Evolutionary conservation across 345 rosid species (phyloP).

Genomic region (Draba incana): DNA sequence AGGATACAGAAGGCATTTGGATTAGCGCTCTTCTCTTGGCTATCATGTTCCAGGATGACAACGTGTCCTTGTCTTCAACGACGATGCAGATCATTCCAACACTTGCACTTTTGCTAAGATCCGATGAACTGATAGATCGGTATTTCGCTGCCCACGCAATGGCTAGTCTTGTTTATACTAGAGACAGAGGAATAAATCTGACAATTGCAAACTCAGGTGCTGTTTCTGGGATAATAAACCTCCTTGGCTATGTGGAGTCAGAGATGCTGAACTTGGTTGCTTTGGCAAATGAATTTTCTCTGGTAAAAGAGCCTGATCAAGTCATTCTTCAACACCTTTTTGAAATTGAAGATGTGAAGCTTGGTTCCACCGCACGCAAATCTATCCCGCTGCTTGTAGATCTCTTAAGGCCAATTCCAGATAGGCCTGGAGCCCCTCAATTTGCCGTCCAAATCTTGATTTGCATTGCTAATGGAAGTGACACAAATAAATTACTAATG

Average conservation of each 20-base stretch:
- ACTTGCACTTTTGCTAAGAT: constrained; percentile 70
- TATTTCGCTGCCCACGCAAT: constrained; percentile 90
- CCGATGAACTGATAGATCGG: constrained; percentile 74
- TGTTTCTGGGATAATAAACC: constrained; percentile 68
- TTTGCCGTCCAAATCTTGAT: constrained; percentile 70
- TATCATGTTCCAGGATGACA: constrained; percentile 70
- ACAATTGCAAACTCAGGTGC: constrained; percentile 85
- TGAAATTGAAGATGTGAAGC: constrained; percentile 73
- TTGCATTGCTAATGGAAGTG: constrained; percentile 69
- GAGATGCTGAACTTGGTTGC: constrained; percentile 40
- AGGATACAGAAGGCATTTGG: constrained; percentile 81
- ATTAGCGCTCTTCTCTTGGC: constrained; percentile 76
- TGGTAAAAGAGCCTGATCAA: constrained; percentile 64
- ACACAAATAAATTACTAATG: constrained; percentile 72
- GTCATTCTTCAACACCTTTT: constrained; percentile 71
- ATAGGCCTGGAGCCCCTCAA: constrained; percentile 87
- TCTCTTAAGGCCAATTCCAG: constrained; percentile 85
- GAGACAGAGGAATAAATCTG: constrained; percentile 66
- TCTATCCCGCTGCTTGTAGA: constrained; percentile 89
- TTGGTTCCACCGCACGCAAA: constrained; percentile 73
- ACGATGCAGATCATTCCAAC: constrained; percentile 69
- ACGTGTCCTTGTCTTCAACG: constrained; percentile 60
- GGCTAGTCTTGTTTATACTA: constrained; percentile 74
- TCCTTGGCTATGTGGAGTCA: constrained; percentile 68
- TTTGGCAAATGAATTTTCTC: constrained; percentile 68